Percentiles rank a stretch among this genome's conserved stretches.
phyloP scores from a whole-genome alignment of 305 asterid genomes.

The Solanum hybrid region DNA sequence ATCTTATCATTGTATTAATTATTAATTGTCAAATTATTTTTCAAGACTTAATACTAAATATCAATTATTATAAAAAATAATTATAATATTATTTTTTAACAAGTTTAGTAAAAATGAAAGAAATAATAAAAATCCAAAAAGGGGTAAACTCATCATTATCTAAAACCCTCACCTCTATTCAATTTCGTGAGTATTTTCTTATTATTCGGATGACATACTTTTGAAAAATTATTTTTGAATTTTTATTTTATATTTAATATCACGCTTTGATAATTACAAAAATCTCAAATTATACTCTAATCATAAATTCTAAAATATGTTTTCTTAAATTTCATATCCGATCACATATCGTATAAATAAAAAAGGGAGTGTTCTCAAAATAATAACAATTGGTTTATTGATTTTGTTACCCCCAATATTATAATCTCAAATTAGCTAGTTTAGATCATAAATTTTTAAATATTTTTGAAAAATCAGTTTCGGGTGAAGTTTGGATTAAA shows the following conservation, averaged over 20 bases:
- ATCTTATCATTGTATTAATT: too few relatives aligned
- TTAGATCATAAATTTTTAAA: too few relatives aligned
- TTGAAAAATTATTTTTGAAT: background rate
- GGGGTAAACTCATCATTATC: background rate
- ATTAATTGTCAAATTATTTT: too few relatives aligned
- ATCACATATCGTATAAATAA: background rate
- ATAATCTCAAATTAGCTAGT: background rate
- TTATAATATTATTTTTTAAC: too few relatives aligned
- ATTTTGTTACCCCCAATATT: background rate
- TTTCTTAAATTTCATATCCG: background rate
- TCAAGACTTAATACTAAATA: too few relatives aligned
- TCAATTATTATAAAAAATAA: too few relatives aligned
- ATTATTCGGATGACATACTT: background rate
- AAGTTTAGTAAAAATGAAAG: too few relatives aligned
- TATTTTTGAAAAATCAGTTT: too few relatives aligned
- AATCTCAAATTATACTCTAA: background rate
- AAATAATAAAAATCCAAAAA: background rate
- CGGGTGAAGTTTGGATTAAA: too few relatives aligned
- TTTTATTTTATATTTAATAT: background rate
- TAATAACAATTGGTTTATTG: background rate
- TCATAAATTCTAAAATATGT: background rate
- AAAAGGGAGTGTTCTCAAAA: background rate
- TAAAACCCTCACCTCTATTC: background rate
- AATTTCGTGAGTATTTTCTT: background rate
- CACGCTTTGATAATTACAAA: background rate